Base-by-base conservation (phyloP, 1,284 basidiomycete genomes). In the Cerrena zonata region DNA sequence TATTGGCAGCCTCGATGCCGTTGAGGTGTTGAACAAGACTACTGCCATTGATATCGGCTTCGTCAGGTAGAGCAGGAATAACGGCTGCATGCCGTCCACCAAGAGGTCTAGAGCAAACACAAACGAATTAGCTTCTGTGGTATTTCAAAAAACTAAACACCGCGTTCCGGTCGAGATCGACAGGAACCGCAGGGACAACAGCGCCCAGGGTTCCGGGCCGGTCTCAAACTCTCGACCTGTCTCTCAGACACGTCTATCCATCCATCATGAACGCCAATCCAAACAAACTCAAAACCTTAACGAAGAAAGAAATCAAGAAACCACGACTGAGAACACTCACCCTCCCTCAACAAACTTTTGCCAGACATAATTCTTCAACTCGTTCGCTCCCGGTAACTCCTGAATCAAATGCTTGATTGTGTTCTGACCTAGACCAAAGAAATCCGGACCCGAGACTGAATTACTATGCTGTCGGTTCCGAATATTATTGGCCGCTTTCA, bases 331-430 rank as follows among this genome's bases (percentile, higher is more conserved):
- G 30, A 34, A 54, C 58, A 78, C 84, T 75, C 66, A 86, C 82
- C 86, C 86, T 71, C 86, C 86, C 65, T 89, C 88, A 2, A 81
- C 74, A 63, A 88, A 90, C 53, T 82, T 78, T 62, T 90, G 86
- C 86, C 86, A 88, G 23, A 89, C 86, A 62, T 91, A 91, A 67
- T 87, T 82, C 58, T 78, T 75, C 52, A 89, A 65, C 47, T 77
- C 71, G 63, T 84, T 77, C 12, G 89, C 82, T 50, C 79, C 78
- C 2, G 82, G 80, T 24, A 91, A 71, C 65, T 89, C 82, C 65
- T 91, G 88, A 22, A 91, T 87, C 45, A 91, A 75, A 61, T 88
- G 85, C 67, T 90, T 90, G 71, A 91, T 89, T 7, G 85, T 85
- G 61, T 89, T 89, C 66, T 89, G 85, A 3, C 85, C 84, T 10